Conservation (phyloP, 768 basidiomycete genomes). For the Amyloporia xantha region DNA sequence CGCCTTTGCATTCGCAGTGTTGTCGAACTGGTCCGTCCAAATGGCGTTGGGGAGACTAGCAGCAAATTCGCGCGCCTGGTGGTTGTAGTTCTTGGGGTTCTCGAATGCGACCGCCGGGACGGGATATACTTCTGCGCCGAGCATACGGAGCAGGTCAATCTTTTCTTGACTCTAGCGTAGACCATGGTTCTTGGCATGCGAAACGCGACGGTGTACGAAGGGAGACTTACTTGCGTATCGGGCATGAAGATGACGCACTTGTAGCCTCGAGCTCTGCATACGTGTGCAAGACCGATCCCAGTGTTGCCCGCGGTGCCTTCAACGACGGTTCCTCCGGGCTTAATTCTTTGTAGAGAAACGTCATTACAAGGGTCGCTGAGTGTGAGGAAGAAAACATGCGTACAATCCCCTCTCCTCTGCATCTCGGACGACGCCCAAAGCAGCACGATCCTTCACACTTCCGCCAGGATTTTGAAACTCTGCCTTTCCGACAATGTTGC, state of each 20-base stretch:
- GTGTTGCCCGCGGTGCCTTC: constrained; percentile 99
- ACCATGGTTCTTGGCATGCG: neutral
- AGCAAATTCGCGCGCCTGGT: constrained; percentile 90
- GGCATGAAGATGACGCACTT: constrained; percentile 99
- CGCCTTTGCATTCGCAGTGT: constrained; percentile 81
- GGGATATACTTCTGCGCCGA: constrained; percentile 93
- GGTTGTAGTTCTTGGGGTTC: constrained; percentile 94
- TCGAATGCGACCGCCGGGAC: constrained; percentile 97
- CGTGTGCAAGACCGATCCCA: constrained; percentile 92
- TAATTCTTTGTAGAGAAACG: constrained; percentile 41
- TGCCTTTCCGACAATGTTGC: constrained; percentile 87
- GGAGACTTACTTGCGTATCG: constrained; percentile 62
- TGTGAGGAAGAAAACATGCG: constrained; percentile 23
- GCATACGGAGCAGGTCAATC: constrained; percentile 94
- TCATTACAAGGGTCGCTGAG: constrained; percentile 2
- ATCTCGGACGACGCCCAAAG: constrained; percentile 78
- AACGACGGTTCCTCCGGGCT: constrained; percentile 93
- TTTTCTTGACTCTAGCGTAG: constrained; percentile 83
- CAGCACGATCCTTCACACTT: constrained; percentile 97
- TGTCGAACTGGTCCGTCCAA: constrained; percentile 99
- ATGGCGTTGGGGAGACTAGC: constrained; percentile 68
- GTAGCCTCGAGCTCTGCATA: constrained; percentile 89
- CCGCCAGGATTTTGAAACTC: constrained; percentile 99
- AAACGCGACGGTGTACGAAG: neutral
- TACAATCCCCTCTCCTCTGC: constrained; percentile 82